These are phyloP conservation scores for Botryotinia globosa DNA, from an alignment of 2,329 filamentous ascomycete species.

Conservation along the genomic window DNA sequence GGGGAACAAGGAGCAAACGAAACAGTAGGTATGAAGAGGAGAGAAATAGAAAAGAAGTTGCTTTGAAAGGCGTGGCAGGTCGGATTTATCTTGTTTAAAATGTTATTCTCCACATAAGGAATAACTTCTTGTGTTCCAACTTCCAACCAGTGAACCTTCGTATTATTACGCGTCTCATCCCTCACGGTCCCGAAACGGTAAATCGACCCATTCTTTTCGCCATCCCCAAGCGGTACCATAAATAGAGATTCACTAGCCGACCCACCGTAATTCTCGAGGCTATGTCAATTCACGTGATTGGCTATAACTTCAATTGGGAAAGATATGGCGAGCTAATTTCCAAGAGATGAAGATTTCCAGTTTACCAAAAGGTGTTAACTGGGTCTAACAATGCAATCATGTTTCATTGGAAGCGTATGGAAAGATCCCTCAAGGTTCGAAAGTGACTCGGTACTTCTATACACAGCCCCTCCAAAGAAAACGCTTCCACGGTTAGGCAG, in stretches of 20 bases:
- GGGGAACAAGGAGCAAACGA: neutral
- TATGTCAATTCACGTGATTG: neutral
- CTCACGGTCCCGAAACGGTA: neutral
- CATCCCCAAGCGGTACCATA: neutral
- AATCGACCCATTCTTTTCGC: neutral
- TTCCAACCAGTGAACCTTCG: slow-evolving; percentile 1
- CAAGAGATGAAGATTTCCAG: neutral
- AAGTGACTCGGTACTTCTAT: neutral
- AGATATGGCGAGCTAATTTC: slow-evolving; percentile 4
- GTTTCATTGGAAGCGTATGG: neutral
- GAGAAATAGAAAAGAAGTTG: neutral
- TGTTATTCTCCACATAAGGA: slow-evolving; percentile 8
- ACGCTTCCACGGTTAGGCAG: neutral
- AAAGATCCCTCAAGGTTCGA: neutral
- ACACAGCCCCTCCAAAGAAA: neutral
- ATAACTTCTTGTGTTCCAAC: slow-evolving; percentile 9
- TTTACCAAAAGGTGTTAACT: neutral
- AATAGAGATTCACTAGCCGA: slow-evolving; percentile 14
- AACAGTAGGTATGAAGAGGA: neutral
- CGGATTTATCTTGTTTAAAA: slow-evolving; percentile 11
- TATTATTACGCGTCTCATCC: slow-evolving; percentile 14
- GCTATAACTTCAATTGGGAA: neutral
- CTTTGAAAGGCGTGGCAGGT: slow-evolving; percentile 12
- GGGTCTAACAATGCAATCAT: neutral
- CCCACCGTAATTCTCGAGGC: slow-evolving; percentile 4